Evolutionary conservation across 2,329 filamentous ascomycete genomes (phyloP).

Genomic region (Coleophoma crateriformis): DNA sequence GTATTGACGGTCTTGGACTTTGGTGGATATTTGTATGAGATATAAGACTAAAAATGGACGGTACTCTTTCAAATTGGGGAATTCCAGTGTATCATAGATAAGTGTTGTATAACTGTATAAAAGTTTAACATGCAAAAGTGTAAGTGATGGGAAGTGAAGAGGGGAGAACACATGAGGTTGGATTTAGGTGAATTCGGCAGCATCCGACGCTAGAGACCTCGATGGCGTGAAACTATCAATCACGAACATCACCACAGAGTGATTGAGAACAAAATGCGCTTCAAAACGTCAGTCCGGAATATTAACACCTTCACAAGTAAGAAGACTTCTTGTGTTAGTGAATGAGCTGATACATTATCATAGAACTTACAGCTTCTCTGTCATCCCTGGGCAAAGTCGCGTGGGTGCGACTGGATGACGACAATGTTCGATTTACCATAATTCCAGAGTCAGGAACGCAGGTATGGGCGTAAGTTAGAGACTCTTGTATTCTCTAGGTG

Average conservation of each 20-base stretch:
- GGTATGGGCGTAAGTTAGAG: constrained; percentile 77
- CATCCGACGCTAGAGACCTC: too few relatives aligned
- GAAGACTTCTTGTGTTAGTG: constrained; percentile 9
- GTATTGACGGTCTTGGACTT: too few relatives aligned
- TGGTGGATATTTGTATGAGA: too few relatives aligned
- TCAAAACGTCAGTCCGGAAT: constrained; percentile 61
- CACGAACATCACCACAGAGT: background rate
- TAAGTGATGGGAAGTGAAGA: too few relatives aligned
- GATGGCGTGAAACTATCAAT: background rate
- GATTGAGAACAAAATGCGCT: constrained; percentile 45
- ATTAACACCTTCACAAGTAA: constrained; percentile 61
- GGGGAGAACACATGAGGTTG: too few relatives aligned
- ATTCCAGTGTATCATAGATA: too few relatives aligned
- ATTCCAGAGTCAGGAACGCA: constrained; percentile 92
- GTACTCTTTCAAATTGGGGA: too few relatives aligned
- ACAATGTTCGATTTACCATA: constrained; percentile 87
- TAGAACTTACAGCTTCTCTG: constrained; percentile 60
- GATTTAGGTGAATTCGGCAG: too few relatives aligned
- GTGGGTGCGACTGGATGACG: constrained; percentile 67
- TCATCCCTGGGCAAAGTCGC: constrained; percentile 44
- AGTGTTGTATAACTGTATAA: too few relatives aligned
- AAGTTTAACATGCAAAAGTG: too few relatives aligned
- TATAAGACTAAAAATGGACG: too few relatives aligned
- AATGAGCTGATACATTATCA: constrained; percentile 6
- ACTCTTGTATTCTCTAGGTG: constrained; percentile 2